Conservation (phyloP, 225 moss, liverwort and hornwort species). For the Straminergon stramineum region DNA sequence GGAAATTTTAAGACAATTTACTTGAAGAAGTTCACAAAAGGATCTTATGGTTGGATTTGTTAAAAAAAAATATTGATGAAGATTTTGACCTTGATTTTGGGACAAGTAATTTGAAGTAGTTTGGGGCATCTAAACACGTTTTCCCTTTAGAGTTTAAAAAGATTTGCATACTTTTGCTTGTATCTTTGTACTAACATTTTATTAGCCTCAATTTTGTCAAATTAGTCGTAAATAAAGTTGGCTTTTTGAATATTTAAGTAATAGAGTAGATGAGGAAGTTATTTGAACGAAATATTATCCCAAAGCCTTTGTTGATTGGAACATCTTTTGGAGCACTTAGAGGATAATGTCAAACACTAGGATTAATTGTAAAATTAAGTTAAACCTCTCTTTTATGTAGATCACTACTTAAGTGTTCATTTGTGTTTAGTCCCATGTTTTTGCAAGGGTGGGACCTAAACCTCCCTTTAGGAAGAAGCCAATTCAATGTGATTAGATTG, state of each 20-base stretch:
- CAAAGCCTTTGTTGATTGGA: accelerated
- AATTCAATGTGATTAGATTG: background rate
- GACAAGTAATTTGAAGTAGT: too few relatives aligned
- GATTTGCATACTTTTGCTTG: background rate
- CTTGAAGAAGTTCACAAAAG: too few relatives aligned
- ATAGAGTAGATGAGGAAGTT: background rate
- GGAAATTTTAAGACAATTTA: too few relatives aligned
- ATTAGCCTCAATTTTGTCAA: background rate
- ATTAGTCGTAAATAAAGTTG: background rate
- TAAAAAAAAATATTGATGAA: too few relatives aligned
- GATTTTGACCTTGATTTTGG: too few relatives aligned
- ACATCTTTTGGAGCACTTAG: accelerated
- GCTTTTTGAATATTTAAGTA: background rate
- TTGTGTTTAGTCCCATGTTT: background rate
- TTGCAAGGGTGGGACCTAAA: background rate
- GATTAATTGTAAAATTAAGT: background rate
- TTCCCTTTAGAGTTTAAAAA: background rate
- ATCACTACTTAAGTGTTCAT: background rate
- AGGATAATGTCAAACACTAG: background rate
- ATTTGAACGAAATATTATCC: background rate
- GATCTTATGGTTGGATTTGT: too few relatives aligned
- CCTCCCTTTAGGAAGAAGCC: background rate
- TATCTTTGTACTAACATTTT: background rate
- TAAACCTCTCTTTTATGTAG: background rate
- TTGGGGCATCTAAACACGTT: too few relatives aligned